A percentile compares a stretch with the other conserved stretches of the same genome.
These are phyloP conservation scores for Camelina laxa DNA, from an alignment of 345 rosid species.

Conservation along the genomic window DNA sequence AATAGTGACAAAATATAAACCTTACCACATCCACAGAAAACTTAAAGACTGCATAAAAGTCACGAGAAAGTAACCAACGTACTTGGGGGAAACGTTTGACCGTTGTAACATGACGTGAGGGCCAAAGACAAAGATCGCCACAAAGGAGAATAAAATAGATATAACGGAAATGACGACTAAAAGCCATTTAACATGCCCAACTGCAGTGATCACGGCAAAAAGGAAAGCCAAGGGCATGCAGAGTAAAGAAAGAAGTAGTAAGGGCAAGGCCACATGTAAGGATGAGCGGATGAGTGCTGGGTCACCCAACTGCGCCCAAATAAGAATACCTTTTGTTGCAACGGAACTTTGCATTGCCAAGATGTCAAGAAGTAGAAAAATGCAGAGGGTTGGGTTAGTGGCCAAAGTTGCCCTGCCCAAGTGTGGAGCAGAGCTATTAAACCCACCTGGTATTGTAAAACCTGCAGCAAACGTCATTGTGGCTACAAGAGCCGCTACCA, in stretches of 20 bases:
- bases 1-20: too few relatives aligned
- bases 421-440: conserved; percentile 13
- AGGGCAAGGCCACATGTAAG: not conserved
- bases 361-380: not conserved
- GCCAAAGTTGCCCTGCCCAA: not conserved
- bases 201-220: not conserved
- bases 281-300: not conserved
- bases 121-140: not conserved
- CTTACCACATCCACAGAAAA: too few relatives aligned
- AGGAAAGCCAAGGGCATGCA: not conserved
- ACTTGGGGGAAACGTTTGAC: not conserved
- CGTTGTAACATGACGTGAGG: not conserved
- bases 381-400: not conserved
- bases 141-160: not conserved
- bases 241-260: not conserved
- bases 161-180: not conserved
- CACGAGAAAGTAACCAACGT: not conserved
- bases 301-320: conserved; percentile 29
- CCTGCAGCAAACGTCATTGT: conserved; percentile 26
- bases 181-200: conserved; percentile 3
- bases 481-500: conserved; percentile 27
- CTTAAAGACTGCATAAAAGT: not conserved
- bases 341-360: conserved; percentile 13
- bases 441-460: conserved; percentile 29
- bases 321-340: not conserved